Evolutionary conservation across 352 stramenopile species (phyloP).

Genomic region (Phytophthora sp.): DNA sequence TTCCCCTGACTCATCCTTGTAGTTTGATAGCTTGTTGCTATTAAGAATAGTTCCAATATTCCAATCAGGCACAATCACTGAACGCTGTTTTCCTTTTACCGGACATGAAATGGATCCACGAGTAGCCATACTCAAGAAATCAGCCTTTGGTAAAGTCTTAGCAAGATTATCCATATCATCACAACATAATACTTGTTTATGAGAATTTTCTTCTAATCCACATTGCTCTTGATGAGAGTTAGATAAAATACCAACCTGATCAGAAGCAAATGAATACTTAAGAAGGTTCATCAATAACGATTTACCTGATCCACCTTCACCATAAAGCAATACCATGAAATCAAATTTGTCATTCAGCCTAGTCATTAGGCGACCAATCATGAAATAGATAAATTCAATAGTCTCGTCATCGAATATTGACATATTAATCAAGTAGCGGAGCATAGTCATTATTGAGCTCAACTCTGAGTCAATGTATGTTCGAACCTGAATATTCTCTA

Average conservation of each 20-base stretch:
- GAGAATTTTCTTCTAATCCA: background rate
- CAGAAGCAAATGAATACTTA: background rate
- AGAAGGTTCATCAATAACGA: background rate
- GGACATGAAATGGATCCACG: background rate
- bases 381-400: slow-evolving; percentile 1
- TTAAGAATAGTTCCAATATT: background rate
- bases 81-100: background rate
- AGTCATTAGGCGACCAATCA: background rate
- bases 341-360: slow-evolving; percentile 1
- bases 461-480: background rate
- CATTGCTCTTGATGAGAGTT: background rate
- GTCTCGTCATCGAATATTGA: background rate
- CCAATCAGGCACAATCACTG: background rate
- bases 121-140: background rate
- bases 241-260: background rate
- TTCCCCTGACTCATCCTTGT: background rate
- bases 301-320: background rate
- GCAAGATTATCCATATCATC: background rate
- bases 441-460: background rate
- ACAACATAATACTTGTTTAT: background rate
- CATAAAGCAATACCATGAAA: background rate
- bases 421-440: background rate
- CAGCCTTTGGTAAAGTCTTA: background rate
- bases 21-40: background rate
- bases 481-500: background rate